Evolutionary conservation across 805 yeast species (phyloP).

Genomic region (Lipomyces yamanashiensis): DNA sequence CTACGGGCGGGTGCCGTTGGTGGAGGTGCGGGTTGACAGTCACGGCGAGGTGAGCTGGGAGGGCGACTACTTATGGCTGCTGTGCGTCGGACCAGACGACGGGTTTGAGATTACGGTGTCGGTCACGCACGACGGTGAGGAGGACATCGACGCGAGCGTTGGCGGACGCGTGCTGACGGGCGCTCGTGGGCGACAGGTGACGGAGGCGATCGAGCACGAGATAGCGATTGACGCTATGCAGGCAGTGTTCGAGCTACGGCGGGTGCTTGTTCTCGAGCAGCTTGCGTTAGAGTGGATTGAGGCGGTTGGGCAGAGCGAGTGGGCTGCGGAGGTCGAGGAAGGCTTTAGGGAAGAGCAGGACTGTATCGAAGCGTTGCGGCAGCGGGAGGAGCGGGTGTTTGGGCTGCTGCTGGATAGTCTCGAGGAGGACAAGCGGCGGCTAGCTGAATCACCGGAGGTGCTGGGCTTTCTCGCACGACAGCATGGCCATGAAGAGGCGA

Average conservation of each 20-base stretch:
- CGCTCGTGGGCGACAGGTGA: slow-evolving; percentile 17
- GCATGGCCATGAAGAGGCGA: not conserved
- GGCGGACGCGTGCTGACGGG: slow-evolving; percentile 10
- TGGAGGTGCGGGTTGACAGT: slow-evolving; percentile 17
- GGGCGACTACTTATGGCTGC: slow-evolving; percentile 36
- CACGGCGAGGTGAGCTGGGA: slow-evolving; percentile 26
- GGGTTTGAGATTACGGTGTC: slow-evolving; percentile 21
- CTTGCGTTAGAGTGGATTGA: slow-evolving; percentile 25
- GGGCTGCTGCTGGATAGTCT: slow-evolving; percentile 12
- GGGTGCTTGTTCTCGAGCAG: slow-evolving; percentile 21
- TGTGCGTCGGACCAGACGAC: slow-evolving; percentile 24
- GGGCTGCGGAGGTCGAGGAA: not conserved
- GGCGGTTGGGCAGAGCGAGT: slow-evolving; percentile 5
- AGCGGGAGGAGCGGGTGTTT: slow-evolving; percentile 28
- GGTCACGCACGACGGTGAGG: slow-evolving; percentile 15
- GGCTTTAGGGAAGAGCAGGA: slow-evolving; percentile 3
- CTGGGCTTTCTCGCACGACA: slow-evolving; percentile 9
- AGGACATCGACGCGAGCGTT: slow-evolving; percentile 19
- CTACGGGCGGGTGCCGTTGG: slow-evolving; percentile 27
- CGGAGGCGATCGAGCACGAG: slow-evolving; percentile 9
- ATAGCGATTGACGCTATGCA: slow-evolving; percentile 12
- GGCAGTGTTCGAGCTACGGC: slow-evolving; percentile 27
- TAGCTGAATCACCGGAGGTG: slow-evolving; percentile 19
- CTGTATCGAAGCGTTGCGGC: slow-evolving; percentile 18
- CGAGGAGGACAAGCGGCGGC: slow-evolving; percentile 11